Evolutionary conservation across 1,284 basidiomycete genomes (phyloP).

Genomic region (Ganoderma leucocontextum): DNA sequence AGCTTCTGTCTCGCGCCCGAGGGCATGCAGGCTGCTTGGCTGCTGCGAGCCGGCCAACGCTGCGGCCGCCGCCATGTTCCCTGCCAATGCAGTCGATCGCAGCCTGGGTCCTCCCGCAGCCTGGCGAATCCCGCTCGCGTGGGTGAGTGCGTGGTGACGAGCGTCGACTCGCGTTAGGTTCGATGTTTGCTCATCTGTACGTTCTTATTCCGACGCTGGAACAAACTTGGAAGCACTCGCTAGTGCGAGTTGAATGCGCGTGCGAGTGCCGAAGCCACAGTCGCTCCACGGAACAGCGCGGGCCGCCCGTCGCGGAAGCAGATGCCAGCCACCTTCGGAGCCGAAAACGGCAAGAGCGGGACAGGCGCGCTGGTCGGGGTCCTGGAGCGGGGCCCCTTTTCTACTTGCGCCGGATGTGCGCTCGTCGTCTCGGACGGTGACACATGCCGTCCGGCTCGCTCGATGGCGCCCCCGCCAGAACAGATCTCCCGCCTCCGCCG

Average conservation of each 20-base stretch:
- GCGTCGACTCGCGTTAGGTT: not conserved
- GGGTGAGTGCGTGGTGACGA: not conserved
- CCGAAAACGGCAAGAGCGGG: slow-evolving; percentile 16
- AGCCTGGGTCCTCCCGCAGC: slow-evolving; percentile 1
- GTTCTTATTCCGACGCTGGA: not conserved
- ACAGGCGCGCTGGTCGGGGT: slow-evolving; percentile 25
- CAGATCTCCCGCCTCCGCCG: slow-evolving; percentile 25
- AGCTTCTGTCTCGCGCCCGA: slow-evolving; percentile 14
- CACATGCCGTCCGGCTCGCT: slow-evolving; percentile 25
- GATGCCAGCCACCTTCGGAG: slow-evolving; percentile 1
- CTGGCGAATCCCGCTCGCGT: not conserved
- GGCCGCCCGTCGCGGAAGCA: slow-evolving; percentile 11
- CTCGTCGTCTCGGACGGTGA: slow-evolving; percentile 28
- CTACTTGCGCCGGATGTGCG: slow-evolving; percentile 28
- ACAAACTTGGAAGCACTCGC: not conserved
- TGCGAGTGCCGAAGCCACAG: slow-evolving; percentile 1
- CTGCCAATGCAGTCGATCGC: slow-evolving; percentile 11
- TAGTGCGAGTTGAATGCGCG: not conserved
- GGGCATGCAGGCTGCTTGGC: slow-evolving; percentile 23
- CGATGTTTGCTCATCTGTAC: not conserved
- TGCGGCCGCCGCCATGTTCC: slow-evolving; percentile 26
- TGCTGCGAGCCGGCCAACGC: slow-evolving; percentile 14
- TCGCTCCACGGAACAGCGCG: slow-evolving; percentile 10
- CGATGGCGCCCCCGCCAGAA: slow-evolving; percentile 24
- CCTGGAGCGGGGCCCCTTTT: slow-evolving; percentile 23